Evolutionary conservation across 805 yeast genomes (phyloP).

Genomic region (Kodamaea kakaduensis): DNA sequence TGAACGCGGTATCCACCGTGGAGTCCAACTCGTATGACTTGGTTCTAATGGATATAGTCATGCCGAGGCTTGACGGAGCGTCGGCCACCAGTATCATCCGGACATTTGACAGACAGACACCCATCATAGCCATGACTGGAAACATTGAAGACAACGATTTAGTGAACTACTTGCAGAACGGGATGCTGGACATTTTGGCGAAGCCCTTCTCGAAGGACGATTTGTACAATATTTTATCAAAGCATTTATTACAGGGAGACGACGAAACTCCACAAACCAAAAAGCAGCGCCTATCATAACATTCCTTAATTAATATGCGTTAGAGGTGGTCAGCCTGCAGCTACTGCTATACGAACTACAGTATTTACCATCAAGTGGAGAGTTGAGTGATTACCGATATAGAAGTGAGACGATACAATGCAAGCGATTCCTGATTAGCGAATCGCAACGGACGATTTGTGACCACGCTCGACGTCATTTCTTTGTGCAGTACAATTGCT

Average conservation of each 20-base stretch:
- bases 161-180: slow-evolving; percentile 75
- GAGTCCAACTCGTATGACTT: slow-evolving; percentile 67
- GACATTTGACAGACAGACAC: slow-evolving; percentile 77
- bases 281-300: slow-evolving; percentile 11
- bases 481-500: no score
- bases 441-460: no score
- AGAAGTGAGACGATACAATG: no score
- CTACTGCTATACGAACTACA: no score
- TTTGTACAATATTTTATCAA: slow-evolving; percentile 69
- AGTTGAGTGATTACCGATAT: no score
- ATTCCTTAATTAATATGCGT: neutral
- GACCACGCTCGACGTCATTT: no score
- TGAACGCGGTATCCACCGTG: slow-evolving; percentile 76
- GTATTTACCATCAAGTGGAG: no score
- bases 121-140: slow-evolving; percentile 93
- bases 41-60: slow-evolving; percentile 82
- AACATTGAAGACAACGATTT: slow-evolving; percentile 80
- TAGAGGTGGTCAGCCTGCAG: no score
- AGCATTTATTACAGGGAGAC: slow-evolving; percentile 49
- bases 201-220: slow-evolving; percentile 92
- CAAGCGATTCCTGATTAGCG: no score
- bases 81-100: slow-evolving; percentile 89
- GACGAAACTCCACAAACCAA: slow-evolving; percentile 3
- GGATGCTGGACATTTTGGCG: slow-evolving; percentile 89
- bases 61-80: slow-evolving; percentile 87